These are phyloP conservation scores for Starmerella bacillaris DNA, from an alignment of 805 yeast genomes.

Conservation along the genomic window DNA sequence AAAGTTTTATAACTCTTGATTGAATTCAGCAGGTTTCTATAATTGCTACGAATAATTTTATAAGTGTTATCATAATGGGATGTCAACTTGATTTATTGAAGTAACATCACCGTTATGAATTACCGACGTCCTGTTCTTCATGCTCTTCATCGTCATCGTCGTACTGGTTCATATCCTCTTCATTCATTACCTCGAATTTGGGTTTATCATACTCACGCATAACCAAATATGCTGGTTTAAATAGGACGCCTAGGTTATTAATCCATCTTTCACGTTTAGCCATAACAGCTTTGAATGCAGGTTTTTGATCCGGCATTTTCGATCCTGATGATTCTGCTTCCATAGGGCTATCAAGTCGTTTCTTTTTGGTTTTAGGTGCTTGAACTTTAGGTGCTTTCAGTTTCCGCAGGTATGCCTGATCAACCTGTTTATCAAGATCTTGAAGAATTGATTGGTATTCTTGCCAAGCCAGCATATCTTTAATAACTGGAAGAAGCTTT, in stretches of 20 bases:
- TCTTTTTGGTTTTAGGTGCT: constrained; percentile 34
- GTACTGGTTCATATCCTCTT: constrained; percentile 25
- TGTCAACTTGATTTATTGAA: not conserved
- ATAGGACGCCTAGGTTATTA: constrained; percentile 70
- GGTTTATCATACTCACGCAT: constrained; percentile 51
- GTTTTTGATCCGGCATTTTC: constrained; percentile 46
- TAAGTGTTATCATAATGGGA: not conserved
- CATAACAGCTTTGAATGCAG: constrained; percentile 57
- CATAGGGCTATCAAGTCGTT: constrained; percentile 8
- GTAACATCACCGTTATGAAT: no score
- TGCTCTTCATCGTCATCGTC: constrained; percentile 20
- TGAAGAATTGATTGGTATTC: constrained; percentile 80
- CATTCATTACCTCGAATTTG: constrained; percentile 35
- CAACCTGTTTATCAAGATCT: constrained; percentile 90
- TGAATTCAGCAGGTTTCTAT: no score
- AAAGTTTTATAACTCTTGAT: no score
- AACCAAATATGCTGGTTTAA: constrained; percentile 49
- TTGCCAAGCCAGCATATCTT: constrained; percentile 85
- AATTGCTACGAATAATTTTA: no score
- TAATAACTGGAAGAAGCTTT: constrained; percentile 49
- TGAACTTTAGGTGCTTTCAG: constrained; percentile 46
- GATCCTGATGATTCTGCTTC: constrained; percentile 3
- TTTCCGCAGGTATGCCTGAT: constrained; percentile 76
- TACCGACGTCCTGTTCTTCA: no score
- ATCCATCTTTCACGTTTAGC: constrained; percentile 87